These are phyloP conservation scores for Hamiltosporidium tvaerminnensis DNA, from an alignment of 371 early-diverging fungal species.

Conservation along the genomic window DNA sequence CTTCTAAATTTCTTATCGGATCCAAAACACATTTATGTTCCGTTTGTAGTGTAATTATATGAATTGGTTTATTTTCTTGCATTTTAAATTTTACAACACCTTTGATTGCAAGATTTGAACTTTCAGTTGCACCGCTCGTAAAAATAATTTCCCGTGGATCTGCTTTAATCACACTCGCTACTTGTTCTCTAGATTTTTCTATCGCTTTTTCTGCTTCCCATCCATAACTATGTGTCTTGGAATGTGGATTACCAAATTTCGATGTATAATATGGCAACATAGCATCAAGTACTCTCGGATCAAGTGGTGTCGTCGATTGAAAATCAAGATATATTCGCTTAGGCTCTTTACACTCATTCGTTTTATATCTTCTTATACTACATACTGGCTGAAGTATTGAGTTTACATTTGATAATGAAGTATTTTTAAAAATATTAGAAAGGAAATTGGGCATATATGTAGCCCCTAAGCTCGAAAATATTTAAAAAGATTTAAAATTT, in stretches of 20 bases:
- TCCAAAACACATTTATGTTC: constrained; percentile 98
- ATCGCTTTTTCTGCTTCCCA: constrained; percentile 91
- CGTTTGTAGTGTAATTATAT: constrained; percentile 90
- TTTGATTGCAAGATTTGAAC: constrained; percentile 83
- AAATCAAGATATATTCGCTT: constrained; percentile 73
- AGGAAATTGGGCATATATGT: too few relatives aligned
- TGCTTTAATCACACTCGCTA: constrained; percentile 75
- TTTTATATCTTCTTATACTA: too few relatives aligned
- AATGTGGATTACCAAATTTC: constrained; percentile 90
- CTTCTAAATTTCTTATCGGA: constrained; percentile 83
- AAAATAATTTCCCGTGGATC: constrained; percentile 93
- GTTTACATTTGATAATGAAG: too few relatives aligned
- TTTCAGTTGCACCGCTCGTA: constrained; percentile 97
- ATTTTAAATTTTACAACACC: constrained; percentile 81
- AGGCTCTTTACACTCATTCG: not conserved
- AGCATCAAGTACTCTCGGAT: constrained; percentile 82
- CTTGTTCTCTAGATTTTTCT: constrained; percentile 70
- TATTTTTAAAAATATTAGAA: too few relatives aligned
- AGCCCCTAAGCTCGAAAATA: too few relatives aligned
- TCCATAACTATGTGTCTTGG: constrained; percentile 85
- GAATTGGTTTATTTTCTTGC: constrained; percentile 51
- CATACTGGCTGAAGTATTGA: too few relatives aligned
- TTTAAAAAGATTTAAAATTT: too few relatives aligned
- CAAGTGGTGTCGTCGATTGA: constrained; percentile 88
- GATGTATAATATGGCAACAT: constrained; percentile 88